Evolutionary conservation across 2,329 filamentous ascomycete genomes (phyloP).

Genomic region (Colletotrichum horii): DNA sequence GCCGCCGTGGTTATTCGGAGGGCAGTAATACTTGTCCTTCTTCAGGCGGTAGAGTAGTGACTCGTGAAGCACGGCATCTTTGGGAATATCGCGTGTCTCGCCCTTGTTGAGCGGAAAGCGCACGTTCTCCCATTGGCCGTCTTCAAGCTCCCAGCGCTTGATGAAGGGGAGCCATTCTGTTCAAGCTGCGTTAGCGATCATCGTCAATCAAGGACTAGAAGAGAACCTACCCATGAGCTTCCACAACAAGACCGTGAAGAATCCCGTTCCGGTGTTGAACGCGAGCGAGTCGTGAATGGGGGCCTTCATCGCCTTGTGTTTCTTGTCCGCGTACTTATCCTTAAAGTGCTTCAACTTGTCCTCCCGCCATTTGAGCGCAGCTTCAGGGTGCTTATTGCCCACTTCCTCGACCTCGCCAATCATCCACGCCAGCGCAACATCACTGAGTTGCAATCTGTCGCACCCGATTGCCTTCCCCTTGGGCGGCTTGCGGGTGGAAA

Average conservation of each 20-base stretch:
- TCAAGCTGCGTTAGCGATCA: neutral
- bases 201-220: fast-evolving
- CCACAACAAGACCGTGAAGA: conserved; percentile 46
- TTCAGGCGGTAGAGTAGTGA: conserved; percentile 39
- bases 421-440: conserved; percentile 59
- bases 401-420: conserved; percentile 50
- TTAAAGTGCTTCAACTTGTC: conserved; percentile 34
- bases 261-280: conserved; percentile 40
- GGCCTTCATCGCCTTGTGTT: conserved; percentile 34
- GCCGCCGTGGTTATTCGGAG: conserved; percentile 39
- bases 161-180: conserved; percentile 44
- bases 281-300: conserved; percentile 43
- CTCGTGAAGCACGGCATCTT: conserved; percentile 42
- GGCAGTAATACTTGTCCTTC: conserved; percentile 31
- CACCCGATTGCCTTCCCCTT: conserved; percentile 31
- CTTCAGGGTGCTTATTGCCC: conserved; percentile 31
- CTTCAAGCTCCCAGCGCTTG: conserved; percentile 44
- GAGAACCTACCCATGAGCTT: conserved; percentile 44
- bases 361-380: conserved; percentile 39
- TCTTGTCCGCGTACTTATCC: conserved; percentile 28
- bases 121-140: conserved; percentile 35
- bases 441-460: conserved; percentile 50
- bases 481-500: conserved; percentile 34
- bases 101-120: conserved; percentile 44
- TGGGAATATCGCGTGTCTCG: conserved; percentile 41